Conservation (phyloP, 108 stramenopile genomes). For the Pseudonitzschia multistriata region DNA sequence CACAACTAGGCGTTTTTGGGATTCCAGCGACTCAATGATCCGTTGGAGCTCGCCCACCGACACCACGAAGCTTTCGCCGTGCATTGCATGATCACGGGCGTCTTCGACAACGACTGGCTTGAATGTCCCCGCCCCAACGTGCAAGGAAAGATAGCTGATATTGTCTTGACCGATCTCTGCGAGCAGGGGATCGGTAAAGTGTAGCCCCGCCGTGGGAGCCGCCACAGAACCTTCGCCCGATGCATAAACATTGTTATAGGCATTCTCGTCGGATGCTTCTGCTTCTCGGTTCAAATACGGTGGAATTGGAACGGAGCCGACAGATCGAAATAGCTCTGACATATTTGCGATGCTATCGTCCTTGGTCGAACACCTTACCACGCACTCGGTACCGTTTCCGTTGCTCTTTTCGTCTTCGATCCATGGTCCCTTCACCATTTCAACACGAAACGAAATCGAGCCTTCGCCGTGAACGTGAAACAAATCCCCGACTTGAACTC, state of each 20-base stretch:
- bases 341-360: conserved; percentile 18
- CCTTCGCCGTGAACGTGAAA: conserved; percentile 23
- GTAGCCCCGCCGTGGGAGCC: conserved; percentile 59
- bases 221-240: conserved; percentile 48
- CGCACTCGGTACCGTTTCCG: conserved; percentile 42
- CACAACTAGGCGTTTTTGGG: conserved; percentile 33
- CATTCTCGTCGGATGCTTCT: conserved; percentile 28
- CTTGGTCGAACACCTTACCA: conserved; percentile 9
- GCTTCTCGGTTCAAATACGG: conserved; percentile 48
- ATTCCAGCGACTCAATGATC: conserved; percentile 32
- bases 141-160: conserved; percentile 36
- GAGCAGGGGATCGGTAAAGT: conserved; percentile 46
- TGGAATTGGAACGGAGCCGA: conserved; percentile 51
- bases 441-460: conserved; percentile 20
- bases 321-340: conserved; percentile 25
- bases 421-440: conserved; percentile 31
- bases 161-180: conserved; percentile 24
- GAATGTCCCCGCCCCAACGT: conserved; percentile 64
- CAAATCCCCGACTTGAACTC: conserved; percentile 26
- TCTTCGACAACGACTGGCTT: conserved; percentile 39
- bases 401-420: conserved; percentile 44
- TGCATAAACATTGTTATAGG: conserved; percentile 57
- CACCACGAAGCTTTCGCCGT: conserved; percentile 46
- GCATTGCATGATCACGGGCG: conserved; percentile 50
- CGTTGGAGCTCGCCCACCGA: conserved; percentile 29